Base-by-base conservation (phyloP, 2,329 filamentous ascomycete genomes). In the Neurospora crassa region DNA sequence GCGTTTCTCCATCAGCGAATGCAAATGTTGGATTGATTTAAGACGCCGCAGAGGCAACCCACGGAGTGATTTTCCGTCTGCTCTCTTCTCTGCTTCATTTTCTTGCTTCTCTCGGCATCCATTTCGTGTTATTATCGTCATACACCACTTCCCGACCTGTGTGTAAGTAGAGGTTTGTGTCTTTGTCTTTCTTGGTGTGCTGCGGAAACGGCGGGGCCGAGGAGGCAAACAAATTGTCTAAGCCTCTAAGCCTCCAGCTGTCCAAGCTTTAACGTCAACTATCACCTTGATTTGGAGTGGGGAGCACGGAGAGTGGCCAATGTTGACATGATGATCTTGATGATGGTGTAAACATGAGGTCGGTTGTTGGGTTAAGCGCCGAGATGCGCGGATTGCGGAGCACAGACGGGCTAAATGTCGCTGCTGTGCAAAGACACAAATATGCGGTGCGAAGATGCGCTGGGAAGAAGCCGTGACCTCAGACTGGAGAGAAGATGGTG, bases 1-100 rank as follows among this genome's bases (percentile, higher is more conserved):
- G 41, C 43, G 59, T 74, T 71, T 71, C 59, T 12, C 71, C 72
- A 71, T 45, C 42, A 69, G 67, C 70, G 37, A 42, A 40, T 20
- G 41, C 68, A 40, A 67, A 63, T 68, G n/a, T 67, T 47, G 34
- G 53, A 71, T 69, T 70, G 67, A 70, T 70, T 43, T 71, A 68
- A 11, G 5, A 5, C 53, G 34, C 53, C 24, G 24, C 16, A 63
- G 53, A 63, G 53, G 53, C 16, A 63, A 37, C 53, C 53, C 53
- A 63, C 47, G 47, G 47, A 59, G 47, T 59, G 47, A 24, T 59
- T 59, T 59, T 59, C 47, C 45, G 20, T 29, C 47, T 53, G 47
- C 16, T 53, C 53, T 3, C 53, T 34, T 63, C 53, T 34, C 8
- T 63, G 53, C 53, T 63, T 34, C 47, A 14, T 59, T 63, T 5